A percentile compares a stretch with the other conserved stretches of the same genome.
Conservation (phyloP, 148 eudicot species). For the Rhododendron simsii region DNA sequence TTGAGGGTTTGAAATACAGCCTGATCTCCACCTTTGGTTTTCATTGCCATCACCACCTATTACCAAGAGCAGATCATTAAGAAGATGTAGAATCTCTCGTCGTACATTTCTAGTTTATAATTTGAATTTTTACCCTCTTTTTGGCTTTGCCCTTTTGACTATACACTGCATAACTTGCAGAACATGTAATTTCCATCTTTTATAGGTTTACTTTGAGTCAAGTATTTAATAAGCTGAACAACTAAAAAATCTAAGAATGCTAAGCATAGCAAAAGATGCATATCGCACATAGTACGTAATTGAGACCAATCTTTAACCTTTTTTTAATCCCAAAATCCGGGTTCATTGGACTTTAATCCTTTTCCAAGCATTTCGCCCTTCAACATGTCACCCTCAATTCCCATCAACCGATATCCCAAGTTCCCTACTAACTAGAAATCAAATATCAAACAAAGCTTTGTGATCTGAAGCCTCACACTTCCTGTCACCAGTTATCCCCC, state of each 20-base stretch:
- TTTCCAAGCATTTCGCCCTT: background rate
- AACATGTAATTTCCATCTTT: background rate
- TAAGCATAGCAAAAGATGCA: background rate
- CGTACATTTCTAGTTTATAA: background rate
- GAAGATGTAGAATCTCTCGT: background rate
- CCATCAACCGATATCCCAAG: background rate
- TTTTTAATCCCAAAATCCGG: background rate
- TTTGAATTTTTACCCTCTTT: background rate
- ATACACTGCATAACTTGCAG: background rate
- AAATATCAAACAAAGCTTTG: background rate
- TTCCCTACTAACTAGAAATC: background rate
- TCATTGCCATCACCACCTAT: constrained; percentile 87
- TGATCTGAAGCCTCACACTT: background rate
- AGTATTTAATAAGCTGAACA: background rate
- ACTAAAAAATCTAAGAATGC: background rate
- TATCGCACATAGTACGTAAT: background rate
- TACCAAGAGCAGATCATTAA: background rate
- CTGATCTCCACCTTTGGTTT: constrained; percentile 67
- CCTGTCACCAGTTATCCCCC: background rate
- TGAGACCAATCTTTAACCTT: background rate
- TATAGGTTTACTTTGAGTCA: background rate
- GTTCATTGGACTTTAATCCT: background rate
- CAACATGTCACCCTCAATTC: background rate
- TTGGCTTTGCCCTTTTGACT: background rate
- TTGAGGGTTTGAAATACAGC: constrained; percentile 62